Conservation (phyloP, 208 protist genomes). For the Lotmaria passim region DNA sequence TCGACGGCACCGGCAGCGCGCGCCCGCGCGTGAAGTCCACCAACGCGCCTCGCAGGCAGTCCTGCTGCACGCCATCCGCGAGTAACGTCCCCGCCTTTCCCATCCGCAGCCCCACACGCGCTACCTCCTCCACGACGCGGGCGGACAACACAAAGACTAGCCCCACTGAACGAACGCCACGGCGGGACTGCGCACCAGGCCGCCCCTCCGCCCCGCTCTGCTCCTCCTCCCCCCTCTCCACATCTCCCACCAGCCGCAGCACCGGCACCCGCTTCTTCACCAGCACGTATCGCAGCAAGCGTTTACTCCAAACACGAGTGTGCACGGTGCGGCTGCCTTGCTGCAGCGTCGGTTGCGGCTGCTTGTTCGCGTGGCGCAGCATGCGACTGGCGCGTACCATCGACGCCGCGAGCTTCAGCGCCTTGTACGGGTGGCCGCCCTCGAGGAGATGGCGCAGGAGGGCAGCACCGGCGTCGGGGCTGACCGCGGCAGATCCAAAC, state of each 20-base stretch:
- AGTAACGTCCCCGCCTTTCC: conserved; percentile 45
- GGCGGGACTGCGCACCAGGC: conserved; percentile 4
- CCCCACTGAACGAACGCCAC: conserved; percentile 34
- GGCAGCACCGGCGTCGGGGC: conserved; percentile 37
- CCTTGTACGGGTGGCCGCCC: conserved; percentile 46
- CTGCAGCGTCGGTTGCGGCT: conserved; percentile 47
- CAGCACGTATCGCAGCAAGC: conserved; percentile 38
- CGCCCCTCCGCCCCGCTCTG: neutral
- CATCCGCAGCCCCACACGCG: conserved; percentile 53
- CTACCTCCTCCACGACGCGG: conserved; percentile 42
- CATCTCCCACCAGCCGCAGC: conserved; percentile 35
- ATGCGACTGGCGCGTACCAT: conserved; percentile 52
- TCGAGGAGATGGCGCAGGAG: conserved; percentile 56
- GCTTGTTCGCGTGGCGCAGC: conserved; percentile 55
- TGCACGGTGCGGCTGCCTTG: conserved; percentile 45
- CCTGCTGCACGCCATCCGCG: conserved; percentile 46
- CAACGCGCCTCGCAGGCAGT: conserved; percentile 52
- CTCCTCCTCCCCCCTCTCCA: conserved; percentile 11
- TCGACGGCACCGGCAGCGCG: conserved; percentile 37
- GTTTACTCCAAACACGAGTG: conserved; percentile 44
- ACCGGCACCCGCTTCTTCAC: conserved; percentile 53
- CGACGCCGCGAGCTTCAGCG: conserved; percentile 48
- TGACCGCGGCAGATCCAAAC: conserved; percentile 42
- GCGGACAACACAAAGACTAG: conserved; percentile 41
- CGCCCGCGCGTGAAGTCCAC: conserved; percentile 39